Evolutionary conservation across 306 rosid species (phyloP), one percentile per base, ranked within the genome.

Genomic region (Glycine soja): DNA sequence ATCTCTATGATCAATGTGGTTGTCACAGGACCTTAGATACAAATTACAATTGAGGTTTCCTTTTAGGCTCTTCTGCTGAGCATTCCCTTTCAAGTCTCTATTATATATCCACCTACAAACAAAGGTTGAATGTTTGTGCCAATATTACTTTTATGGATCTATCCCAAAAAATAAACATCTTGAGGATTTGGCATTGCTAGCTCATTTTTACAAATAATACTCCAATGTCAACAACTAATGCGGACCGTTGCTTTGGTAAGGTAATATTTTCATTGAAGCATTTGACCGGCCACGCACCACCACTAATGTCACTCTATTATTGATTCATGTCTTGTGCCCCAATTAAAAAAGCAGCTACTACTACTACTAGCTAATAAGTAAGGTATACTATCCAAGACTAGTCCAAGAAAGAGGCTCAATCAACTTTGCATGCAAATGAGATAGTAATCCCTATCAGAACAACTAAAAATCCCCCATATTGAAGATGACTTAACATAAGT

Each of bases 401-500:
- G 68, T 82, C 58, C 66, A 52, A 52, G 10, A 13, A 51, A 51
- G 42, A 63, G 70, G 52, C 72, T 73, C 63, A 40, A 34, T 40
- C 43, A 70, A 65, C 63, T 76, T 70, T 59, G 52, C 13, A 52
- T 57, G 75, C 52, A 61, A 50, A 38, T 34, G 66, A 38, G 34
- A 66, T 74, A 11, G 51, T 46, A 47, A 42, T 50, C 79, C 68
- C 57, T 50, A 70, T 10, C 43, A 43, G 36, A 82, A 51, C 38
- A 19, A 40, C n/a, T 50, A 42, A 70, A 54, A 75, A 42, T 30
- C 48, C 34, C 48, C 58, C 0, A 80, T 12, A 75, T 13, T 70
- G 90, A 88, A 83, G 65, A 67, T 81, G 90, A 88, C 85, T 78
- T 0, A 77, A 75, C 83, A 71, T 61, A 61, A 80, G 62, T 56